Evolutionary conservation across 1,284 basidiomycete species (phyloP), one percentile per base, ranked within the genome.

Genomic region (Lentinus polychrous): DNA sequence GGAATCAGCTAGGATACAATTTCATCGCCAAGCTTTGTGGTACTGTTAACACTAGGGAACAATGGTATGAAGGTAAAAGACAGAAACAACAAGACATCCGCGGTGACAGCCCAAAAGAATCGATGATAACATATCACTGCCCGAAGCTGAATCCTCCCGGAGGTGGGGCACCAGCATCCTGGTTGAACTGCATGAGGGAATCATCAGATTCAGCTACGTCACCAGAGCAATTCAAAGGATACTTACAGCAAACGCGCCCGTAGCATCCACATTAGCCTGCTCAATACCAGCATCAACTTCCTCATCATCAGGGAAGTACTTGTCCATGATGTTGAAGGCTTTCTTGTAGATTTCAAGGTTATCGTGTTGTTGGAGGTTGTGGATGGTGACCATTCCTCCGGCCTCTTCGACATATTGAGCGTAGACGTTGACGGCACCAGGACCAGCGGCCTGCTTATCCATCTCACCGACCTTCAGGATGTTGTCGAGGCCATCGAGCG

Each of bases 291-390:
- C 83, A 61, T 90, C 88, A 17, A 82, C 81, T 43, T 91, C 87
- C 59, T 91, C 87, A 58, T 91, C 88, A 57, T 91, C 87, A 32
- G 88, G 87, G 83, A 91, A 90, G 71, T 89, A 92, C 63, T 90
- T 94, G 73, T 95, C 93, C 93, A 96, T 96, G 66, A 98, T 97
- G 70, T 94, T 95, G 81, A 96, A 99, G 53, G 94, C 95, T 76
- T 99, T 99, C 79, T 97, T 98, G 77, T 99, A 91, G 63, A 99
- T 99, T 63, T 99, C 95, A 68, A 98, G 71, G 72, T 98, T 99
- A 73, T 99, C 95, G 70, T 99, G 96, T 70, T 96, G 94, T 72
- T 99, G 96, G 54, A 99, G 81, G 70, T 97, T 95, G 78, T 98
- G 95, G 66, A 99, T 97, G 20, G 92, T 88, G 55, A 95, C 81